A percentile compares a stretch with the other conserved stretches of the same genome.
Conservation (phyloP, 106 monocot genomes). For the Posidonia australis region DNA sequence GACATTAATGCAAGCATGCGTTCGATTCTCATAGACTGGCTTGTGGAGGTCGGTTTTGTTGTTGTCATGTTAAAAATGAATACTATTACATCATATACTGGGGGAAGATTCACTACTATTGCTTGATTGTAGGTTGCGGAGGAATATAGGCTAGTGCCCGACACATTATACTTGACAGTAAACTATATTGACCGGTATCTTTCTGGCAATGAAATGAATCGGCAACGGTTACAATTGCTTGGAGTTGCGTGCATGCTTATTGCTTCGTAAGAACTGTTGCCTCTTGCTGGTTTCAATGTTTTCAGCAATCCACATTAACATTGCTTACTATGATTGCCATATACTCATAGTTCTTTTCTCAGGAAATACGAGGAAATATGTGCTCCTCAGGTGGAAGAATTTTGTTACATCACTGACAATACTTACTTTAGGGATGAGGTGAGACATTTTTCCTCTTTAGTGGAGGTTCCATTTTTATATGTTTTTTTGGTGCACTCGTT, state of each 20-base stretch:
- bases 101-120: background rate
- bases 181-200: slow-evolving; percentile 87
- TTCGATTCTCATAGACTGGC: slow-evolving; percentile 26
- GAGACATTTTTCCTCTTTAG: background rate
- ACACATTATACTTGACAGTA: slow-evolving; percentile 62
- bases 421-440: slow-evolving; percentile 88
- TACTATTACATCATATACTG: background rate
- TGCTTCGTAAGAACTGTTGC: slow-evolving; percentile 48
- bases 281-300: background rate
- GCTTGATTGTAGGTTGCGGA: slow-evolving; percentile 46
- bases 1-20: slow-evolving; percentile 87
- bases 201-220: slow-evolving; percentile 67
- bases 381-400: slow-evolving; percentile 86
- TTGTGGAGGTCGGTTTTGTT: slow-evolving; percentile 17
- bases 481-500: background rate
- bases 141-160: slow-evolving; percentile 76
- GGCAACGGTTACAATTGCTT: slow-evolving; percentile 57
- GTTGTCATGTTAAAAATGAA: background rate
- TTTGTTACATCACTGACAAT: slow-evolving; percentile 82
- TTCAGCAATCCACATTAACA: background rate
- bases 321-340: background rate
- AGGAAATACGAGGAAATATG: slow-evolving; percentile 93
- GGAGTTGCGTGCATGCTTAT: slow-evolving; percentile 85
- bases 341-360: slow-evolving; percentile 5
- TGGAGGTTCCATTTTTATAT: background rate